Percentiles rank a stretch among this genome's conserved stretches.
Evolutionary conservation across 768 basidiomycete species (phyloP).

Genomic region (Pisolithus marmoratus): DNA sequence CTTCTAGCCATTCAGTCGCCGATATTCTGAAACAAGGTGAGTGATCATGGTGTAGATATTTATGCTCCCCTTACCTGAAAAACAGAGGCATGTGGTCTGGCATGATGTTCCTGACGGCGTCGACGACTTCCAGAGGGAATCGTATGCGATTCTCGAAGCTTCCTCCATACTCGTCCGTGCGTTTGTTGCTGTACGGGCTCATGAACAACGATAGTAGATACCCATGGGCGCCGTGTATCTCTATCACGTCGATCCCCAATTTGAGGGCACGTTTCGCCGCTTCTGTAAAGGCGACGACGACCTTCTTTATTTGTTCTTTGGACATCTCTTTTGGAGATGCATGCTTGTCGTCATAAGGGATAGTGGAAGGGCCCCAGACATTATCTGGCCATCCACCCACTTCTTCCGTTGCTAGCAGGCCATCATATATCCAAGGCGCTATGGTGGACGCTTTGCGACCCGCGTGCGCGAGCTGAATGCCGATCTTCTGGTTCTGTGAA

Average conservation of each 20-base stretch:
- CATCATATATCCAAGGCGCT: slow-evolving; percentile 53
- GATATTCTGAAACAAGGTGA: slow-evolving; percentile 41
- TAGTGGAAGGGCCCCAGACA: slow-evolving; percentile 52
- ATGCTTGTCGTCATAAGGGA: slow-evolving; percentile 49
- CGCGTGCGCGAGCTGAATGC: slow-evolving; percentile 71
- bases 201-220: slow-evolving; percentile 56
- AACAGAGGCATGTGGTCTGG: slow-evolving; percentile 69
- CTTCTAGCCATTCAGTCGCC: slow-evolving; percentile 70
- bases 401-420: slow-evolving; percentile 29
- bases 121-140: slow-evolving; percentile 53
- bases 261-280: slow-evolving; percentile 50
- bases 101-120: slow-evolving; percentile 40
- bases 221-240: slow-evolving; percentile 72
- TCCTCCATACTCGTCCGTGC: slow-evolving; percentile 71
- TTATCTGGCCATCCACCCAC: slow-evolving; percentile 48
- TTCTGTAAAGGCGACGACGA: slow-evolving; percentile 57
- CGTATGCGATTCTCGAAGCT: slow-evolving; percentile 68
- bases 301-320: slow-evolving; percentile 43
- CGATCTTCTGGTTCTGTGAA: slow-evolving; percentile 62
- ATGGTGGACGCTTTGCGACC: slow-evolving; percentile 62
- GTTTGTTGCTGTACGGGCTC: slow-evolving; percentile 69
- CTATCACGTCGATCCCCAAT: slow-evolving; percentile 69
- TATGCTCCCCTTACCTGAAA: background rate
- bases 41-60: slow-evolving; percentile 42
- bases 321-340: slow-evolving; percentile 57